These are phyloP conservation scores for Starmerella vitae DNA, from an alignment of 805 yeast species.

Conservation along the genomic window DNA sequence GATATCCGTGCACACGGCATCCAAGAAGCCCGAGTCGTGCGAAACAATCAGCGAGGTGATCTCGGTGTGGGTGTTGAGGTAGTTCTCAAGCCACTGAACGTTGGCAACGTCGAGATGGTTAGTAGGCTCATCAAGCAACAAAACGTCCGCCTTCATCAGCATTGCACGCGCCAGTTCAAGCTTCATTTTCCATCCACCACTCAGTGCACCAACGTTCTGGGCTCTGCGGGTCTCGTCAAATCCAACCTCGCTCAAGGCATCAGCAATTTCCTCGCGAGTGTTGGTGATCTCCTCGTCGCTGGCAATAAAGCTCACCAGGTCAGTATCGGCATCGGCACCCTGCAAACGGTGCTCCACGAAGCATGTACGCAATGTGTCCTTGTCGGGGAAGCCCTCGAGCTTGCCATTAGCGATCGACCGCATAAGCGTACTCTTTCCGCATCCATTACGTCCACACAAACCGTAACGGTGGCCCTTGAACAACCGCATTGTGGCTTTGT, in stretches of 20 bases:
- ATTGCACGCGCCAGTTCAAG: conserved; percentile 96
- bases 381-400: conserved; percentile 92
- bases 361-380: conserved; percentile 75
- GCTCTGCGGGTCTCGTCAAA: conserved; percentile 80
- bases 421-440: conserved; percentile 96
- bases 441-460: conserved; percentile 96
- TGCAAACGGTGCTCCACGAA: conserved; percentile 95
- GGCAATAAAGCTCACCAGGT: conserved; percentile 75
- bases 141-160: conserved; percentile 92
- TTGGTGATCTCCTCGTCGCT: conserved; percentile 71
- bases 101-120: conserved; percentile 92
- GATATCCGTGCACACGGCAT: conserved; percentile 89
- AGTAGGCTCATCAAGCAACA: conserved; percentile 93
- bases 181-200: conserved; percentile 99
- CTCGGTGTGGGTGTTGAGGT: conserved; percentile 63
- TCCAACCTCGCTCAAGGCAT: conserved; percentile 73
- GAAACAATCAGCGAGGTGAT: conserved; percentile 93
- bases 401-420: conserved; percentile 94
- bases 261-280: conserved; percentile 55
- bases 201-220: conserved; percentile 83
- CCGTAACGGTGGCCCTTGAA: conserved; percentile 95
- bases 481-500: conserved; percentile 78
- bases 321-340: conserved; percentile 86
- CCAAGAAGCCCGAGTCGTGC: conserved; percentile 94
- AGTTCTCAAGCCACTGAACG: conserved; percentile 88